These are phyloP conservation scores for Plasmodium malariae DNA, from an alignment of 169 alveolate species.

Conservation along the genomic window DNA sequence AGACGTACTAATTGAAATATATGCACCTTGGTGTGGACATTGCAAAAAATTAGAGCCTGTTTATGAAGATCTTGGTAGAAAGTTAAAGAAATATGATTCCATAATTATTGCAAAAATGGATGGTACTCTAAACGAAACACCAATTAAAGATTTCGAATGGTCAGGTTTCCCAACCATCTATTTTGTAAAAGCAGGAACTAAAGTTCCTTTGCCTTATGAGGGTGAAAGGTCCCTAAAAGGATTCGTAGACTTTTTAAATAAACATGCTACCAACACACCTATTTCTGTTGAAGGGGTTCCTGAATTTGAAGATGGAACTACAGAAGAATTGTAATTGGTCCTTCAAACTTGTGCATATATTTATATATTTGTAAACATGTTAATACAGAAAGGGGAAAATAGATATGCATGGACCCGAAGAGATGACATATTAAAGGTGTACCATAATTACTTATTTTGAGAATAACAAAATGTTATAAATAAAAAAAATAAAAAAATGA, in stretches of 20 bases:
- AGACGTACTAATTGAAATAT: constrained; percentile 83
- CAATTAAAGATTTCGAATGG: constrained; percentile 85
- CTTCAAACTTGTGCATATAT: too few species aligned
- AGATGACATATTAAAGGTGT: too few species aligned
- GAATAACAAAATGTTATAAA: too few species aligned
- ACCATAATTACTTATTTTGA: too few species aligned
- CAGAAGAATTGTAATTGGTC: constrained; percentile 62
- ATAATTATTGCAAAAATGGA: constrained; percentile 83
- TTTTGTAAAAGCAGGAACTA: constrained; percentile 82
- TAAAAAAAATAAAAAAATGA: too few species aligned
- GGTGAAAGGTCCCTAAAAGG: constrained; percentile 85
- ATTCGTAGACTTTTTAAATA: constrained; percentile 79
- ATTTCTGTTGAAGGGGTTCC: constrained; percentile 59
- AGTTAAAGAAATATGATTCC: constrained; percentile 78
- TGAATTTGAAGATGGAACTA: constrained; percentile 4
- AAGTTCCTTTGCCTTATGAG: constrained; percentile 79
- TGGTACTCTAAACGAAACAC: constrained; percentile 86
- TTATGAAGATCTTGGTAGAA: constrained; percentile 81
- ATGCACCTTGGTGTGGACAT: constrained; percentile 88
- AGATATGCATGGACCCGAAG: too few species aligned
- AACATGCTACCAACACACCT: constrained; percentile 78
- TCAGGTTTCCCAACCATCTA: constrained; percentile 86
- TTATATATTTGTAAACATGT: too few species aligned
- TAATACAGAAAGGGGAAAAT: too few species aligned
- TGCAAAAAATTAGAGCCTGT: constrained; percentile 86